A percentile compares a stretch with the other conserved stretches of the same genome.
phyloP scores from a whole-genome alignment of 2,329 filamentous ascomycete genomes.

The Bipolaris bicolor region DNA sequence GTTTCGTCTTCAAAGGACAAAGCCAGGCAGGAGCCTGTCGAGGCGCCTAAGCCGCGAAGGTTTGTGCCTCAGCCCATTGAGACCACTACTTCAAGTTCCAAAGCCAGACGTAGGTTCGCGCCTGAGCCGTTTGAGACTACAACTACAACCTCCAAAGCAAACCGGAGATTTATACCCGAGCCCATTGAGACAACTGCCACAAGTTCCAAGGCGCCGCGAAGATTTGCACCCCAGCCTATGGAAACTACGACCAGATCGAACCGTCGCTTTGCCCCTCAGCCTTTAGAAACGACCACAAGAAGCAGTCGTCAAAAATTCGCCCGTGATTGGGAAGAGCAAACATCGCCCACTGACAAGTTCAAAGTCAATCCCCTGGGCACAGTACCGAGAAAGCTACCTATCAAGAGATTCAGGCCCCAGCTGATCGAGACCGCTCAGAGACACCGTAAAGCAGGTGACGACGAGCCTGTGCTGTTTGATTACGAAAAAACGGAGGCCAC shows the following conservation, averaged over 20 bases:
- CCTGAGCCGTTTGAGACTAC: constrained; percentile 52
- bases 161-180: constrained; percentile 54
- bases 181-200: constrained; percentile 46
- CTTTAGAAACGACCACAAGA: constrained; percentile 41
- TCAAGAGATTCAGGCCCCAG: constrained; percentile 72
- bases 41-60: constrained; percentile 32
- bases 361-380: constrained; percentile 40
- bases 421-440: constrained; percentile 80
- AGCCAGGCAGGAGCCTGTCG: constrained; percentile 64
- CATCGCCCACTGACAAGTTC: constrained; percentile 32
- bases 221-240: constrained; percentile 72
- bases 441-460: constrained; percentile 70
- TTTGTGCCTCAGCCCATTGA: constrained; percentile 43
- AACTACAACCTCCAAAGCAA: constrained; percentile 45
- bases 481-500: constrained; percentile 76
- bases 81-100: constrained; percentile 47
- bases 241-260: constrained; percentile 67
- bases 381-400: constrained; percentile 31
- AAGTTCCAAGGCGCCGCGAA: constrained; percentile 41
- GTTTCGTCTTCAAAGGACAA: constrained; percentile 60
- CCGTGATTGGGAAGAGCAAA: constrained; percentile 35
- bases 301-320: constrained; percentile 39
- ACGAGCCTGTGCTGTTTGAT: constrained; percentile 65
- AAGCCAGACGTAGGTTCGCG: constrained; percentile 52
- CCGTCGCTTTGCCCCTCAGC: constrained; percentile 54